phyloP scores from a whole-genome alignment of 495 filamentous ascomycete species.

The Chlorociboria aeruginascens region DNA sequence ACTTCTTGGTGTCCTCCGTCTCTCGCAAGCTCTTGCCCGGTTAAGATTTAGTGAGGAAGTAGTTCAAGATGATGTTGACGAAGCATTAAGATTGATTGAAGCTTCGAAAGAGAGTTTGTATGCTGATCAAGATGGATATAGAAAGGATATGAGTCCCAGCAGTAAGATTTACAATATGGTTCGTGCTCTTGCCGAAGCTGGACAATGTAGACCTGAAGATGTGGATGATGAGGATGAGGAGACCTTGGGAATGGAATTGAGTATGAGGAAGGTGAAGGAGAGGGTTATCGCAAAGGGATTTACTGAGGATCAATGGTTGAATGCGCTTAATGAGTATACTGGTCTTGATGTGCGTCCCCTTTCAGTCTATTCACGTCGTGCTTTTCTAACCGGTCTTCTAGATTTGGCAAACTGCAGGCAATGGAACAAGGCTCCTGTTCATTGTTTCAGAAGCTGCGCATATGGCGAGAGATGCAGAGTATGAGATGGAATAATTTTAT shows the following conservation, averaged over 20 bases:
- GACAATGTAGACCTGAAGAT: slow-evolving; percentile 55
- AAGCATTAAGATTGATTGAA: slow-evolving; percentile 81
- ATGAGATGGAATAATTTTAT: slow-evolving; percentile 5
- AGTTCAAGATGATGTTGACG: slow-evolving; percentile 86
- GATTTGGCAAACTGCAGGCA: slow-evolving; percentile 91
- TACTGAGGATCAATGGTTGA: slow-evolving; percentile 80
- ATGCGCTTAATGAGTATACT: slow-evolving; percentile 81
- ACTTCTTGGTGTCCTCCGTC: slow-evolving; percentile 78
- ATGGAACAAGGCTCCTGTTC: slow-evolving; percentile 79
- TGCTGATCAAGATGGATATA: slow-evolving; percentile 45
- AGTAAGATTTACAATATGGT: slow-evolving; percentile 92
- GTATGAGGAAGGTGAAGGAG: slow-evolving; percentile 75
- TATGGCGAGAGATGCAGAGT: slow-evolving; percentile 14
- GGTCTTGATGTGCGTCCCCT: slow-evolving; percentile 63
- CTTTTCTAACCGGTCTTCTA: slow-evolving; percentile 24
- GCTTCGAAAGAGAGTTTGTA: slow-evolving; percentile 82
- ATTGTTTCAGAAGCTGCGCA: slow-evolving; percentile 23
- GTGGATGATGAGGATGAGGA: slow-evolving; percentile 41
- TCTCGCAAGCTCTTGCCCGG: slow-evolving; percentile 90
- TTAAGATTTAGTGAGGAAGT: slow-evolving; percentile 77
- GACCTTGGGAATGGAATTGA: slow-evolving; percentile 54
- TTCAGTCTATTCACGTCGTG: neutral
- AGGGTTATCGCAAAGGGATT: slow-evolving; percentile 92
- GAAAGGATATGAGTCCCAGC: slow-evolving; percentile 65
- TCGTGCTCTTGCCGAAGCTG: slow-evolving; percentile 68